These are phyloP conservation scores for Trametes meyenii DNA, from an alignment of 768 basidiomycete genomes.

Conservation along the genomic window DNA sequence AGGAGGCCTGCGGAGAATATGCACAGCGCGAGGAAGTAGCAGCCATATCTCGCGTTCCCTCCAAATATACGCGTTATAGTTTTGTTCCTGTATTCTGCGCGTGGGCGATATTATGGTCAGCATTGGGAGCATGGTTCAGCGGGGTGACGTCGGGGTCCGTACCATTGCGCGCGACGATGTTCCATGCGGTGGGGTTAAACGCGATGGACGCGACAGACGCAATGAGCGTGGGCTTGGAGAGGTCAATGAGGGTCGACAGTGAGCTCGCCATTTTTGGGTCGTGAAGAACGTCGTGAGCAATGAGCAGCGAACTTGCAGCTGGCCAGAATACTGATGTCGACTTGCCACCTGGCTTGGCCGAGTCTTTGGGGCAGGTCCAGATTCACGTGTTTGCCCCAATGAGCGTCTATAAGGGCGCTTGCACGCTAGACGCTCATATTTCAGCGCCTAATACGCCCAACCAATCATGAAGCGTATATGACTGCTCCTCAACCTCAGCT, in stretches of 20 bases:
- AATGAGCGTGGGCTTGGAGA: constrained; percentile 64
- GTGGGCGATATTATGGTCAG: neutral
- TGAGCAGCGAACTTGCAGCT: neutral
- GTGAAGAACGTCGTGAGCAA: constrained; percentile 3
- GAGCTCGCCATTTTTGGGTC: constrained; percentile 27
- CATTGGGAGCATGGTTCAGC: constrained; percentile 34
- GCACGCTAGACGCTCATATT: neutral
- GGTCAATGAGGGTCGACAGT: constrained; percentile 50
- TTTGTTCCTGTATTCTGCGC: constrained; percentile 77
- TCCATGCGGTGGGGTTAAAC: constrained; percentile 97
- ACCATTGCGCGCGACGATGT: constrained; percentile 93
- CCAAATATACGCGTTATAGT: constrained; percentile 84
- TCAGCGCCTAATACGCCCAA: neutral
- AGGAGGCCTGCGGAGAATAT: constrained; percentile 88
- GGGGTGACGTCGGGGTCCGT: constrained; percentile 28
- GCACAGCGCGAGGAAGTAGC: constrained; percentile 82
- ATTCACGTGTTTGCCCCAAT: constrained; percentile 2
- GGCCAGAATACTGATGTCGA: neutral
- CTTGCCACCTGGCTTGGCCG: constrained; percentile 2
- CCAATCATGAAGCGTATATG: neutral
- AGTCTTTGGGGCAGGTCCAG: neutral
- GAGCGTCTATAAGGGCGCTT: neutral
- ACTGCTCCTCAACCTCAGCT: neutral
- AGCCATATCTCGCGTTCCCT: constrained; percentile 72
- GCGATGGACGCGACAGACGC: constrained; percentile 68